Evolutionary conservation across 179 eudicot species (phyloP).

Genomic region (Spergularia azorica): DNA sequence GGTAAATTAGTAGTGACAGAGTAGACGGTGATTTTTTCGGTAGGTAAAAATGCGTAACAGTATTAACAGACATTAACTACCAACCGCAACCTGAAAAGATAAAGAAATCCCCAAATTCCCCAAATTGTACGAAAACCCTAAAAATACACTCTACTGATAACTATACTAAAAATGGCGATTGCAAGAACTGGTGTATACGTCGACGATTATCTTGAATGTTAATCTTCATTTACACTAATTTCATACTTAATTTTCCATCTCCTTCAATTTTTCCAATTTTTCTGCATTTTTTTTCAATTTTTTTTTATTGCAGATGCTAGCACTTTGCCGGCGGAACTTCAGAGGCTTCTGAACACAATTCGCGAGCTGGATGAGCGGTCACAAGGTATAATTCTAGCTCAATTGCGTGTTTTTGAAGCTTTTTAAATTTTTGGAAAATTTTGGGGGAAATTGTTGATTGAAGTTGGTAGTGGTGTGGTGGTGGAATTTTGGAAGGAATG

Average conservation of each 20-base stretch:
- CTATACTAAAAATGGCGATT: constrained; percentile 62
- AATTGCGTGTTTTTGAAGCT: constrained; percentile 1
- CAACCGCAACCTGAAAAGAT: no score
- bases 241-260: neutral
- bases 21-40: no score
- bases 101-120: no score
- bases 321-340: constrained; percentile 97
- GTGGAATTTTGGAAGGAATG: constrained; percentile 49
- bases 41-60: no score
- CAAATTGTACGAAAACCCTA: no score
- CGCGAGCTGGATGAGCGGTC: constrained; percentile 94
- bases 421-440: neutral
- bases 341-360: constrained; percentile 90
- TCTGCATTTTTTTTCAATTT: neutral
- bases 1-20: no score
- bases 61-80: no score
- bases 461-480: neutral
- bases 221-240: constrained; percentile 6
- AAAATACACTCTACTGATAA: no score
- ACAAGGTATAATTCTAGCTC: constrained; percentile 51
- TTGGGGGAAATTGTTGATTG: neutral
- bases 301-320: constrained; percentile 61
- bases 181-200: constrained; percentile 98
- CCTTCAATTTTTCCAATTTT: neutral
- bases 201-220: constrained; percentile 93